Evolutionary conservation across 2,329 filamentous ascomycete genomes (phyloP).

Genomic region (Pseudogymnoascus sp.): DNA sequence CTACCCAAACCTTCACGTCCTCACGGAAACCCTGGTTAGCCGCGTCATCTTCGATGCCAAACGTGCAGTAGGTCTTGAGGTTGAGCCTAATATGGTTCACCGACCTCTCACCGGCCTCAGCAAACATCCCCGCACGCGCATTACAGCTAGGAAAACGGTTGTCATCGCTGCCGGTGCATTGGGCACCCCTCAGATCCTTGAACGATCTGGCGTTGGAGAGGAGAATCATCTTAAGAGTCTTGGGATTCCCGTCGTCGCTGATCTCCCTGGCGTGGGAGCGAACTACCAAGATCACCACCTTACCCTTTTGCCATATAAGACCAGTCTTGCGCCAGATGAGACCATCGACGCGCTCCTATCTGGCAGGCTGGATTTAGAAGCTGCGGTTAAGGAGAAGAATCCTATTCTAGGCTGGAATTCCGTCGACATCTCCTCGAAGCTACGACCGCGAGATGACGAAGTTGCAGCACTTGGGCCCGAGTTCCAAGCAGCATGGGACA

Average conservation of each 20-base stretch:
- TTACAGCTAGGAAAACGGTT: conserved; percentile 50
- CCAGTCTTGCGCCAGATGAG: conserved; percentile 37
- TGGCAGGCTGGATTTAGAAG: conserved; percentile 39
- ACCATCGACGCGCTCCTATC: conserved; percentile 48
- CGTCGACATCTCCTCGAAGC: conserved; percentile 48
- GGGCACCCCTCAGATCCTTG: conserved; percentile 41
- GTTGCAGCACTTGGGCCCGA: conserved; percentile 44
- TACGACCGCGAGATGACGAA: conserved; percentile 50
- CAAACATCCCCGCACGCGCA: conserved; percentile 27
- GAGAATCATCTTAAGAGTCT: conserved; percentile 40
- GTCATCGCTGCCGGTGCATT: conserved; percentile 36
- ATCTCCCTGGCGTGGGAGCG: conserved; percentile 46
- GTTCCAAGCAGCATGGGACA: conserved; percentile 48
- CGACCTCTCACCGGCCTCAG: conserved; percentile 28
- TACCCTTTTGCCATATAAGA: conserved; percentile 45
- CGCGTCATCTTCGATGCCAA: conserved; percentile 48
- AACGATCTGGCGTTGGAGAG: conserved; percentile 55
- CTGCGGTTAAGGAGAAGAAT: conserved; percentile 41
- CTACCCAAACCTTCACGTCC: conserved; percentile 52
- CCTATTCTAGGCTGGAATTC: conserved; percentile 50
- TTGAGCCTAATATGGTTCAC: conserved; percentile 41
- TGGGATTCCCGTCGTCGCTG: conserved; percentile 39
- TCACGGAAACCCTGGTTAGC: conserved; percentile 49
- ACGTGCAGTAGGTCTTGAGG: conserved; percentile 52
- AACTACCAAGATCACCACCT: conserved; percentile 52